phyloP scores from a whole-genome alignment of 1,284 basidiomycete species.

The Melanopsichium pennsylvanicum region DNA sequence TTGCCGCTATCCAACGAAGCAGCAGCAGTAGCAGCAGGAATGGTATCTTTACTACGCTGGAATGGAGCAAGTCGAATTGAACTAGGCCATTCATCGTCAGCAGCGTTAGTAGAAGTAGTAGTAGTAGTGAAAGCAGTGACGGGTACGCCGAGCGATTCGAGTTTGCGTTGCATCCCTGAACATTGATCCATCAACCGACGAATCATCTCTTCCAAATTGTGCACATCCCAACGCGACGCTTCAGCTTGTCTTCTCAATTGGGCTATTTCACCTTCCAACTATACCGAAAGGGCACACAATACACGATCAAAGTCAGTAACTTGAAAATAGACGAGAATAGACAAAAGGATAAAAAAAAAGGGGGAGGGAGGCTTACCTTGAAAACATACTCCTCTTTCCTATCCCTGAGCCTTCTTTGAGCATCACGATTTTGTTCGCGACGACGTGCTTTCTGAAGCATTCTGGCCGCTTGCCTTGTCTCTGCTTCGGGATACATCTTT shows the following conservation, averaged over 20 bases:
- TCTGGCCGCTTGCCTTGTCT: conserved; percentile 30
- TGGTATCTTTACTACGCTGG: too few species aligned
- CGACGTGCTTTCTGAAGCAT: conserved; percentile 22
- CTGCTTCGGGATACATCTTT: conserved; percentile 18
- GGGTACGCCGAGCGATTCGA: conserved; percentile 5
- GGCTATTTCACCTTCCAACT: conserved; percentile 25
- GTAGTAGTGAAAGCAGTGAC: too few species aligned
- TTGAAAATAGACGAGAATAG: too few species aligned
- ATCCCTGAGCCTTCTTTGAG: conserved; percentile 27
- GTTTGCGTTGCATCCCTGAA: conserved; percentile 2
- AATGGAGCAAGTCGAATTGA: background rate
- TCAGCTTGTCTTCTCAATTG: conserved; percentile 11
- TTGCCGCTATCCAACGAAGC: background rate
- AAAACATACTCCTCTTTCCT: conserved; percentile 39
- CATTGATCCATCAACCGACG: conserved; percentile 17
- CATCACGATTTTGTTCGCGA: conserved; percentile 36
- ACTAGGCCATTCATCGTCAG: background rate
- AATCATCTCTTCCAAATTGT: conserved; percentile 23
- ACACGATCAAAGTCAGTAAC: background rate
- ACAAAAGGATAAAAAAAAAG: background rate
- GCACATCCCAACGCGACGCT: background rate
- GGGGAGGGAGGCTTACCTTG: conserved; percentile 10
- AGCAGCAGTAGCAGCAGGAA: too few species aligned
- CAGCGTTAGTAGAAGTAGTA: too few species aligned
- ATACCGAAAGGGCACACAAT: background rate